Evolutionary conservation across 2,329 filamentous ascomycete genomes (phyloP), one percentile per base, ranked within the genome.

Genomic region (Beauveria australis): DNA sequence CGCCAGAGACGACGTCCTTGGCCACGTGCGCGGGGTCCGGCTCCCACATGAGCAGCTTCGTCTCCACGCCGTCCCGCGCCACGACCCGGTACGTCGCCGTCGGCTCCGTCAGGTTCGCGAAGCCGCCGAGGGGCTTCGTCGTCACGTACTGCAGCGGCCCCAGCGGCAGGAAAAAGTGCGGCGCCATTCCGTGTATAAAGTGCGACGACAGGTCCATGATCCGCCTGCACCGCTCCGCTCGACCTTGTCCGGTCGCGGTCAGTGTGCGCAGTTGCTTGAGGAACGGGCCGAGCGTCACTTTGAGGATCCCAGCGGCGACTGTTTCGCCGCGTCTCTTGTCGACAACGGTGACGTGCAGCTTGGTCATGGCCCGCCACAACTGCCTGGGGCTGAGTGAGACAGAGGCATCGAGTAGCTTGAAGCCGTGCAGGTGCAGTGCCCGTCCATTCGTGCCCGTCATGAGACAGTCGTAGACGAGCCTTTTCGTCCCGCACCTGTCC

Each of bases 351-450:
- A 86, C 83, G 63, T 85, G 87, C 0, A 88, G 75, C 0, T 83
- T 87, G 22, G 79, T 85, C 1, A 84, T 85, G 2, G 84, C 81
- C 53, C 75, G 75, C 85, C 84, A 88, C 62, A 88, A 83, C 63
- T 80, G 76, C 46, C 74, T 65, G 1, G 81, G 78, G 2, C 79
- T 78, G 40, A 87, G 74, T 2, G 84, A 81, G 0, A 84, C 81
- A 0, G 81, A 81, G 3, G 84, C 80, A 69, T 87, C 81, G 47
- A 88, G 78, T 2, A 83, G 75, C 70, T 88, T 88, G 71, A 81
- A 84, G 0, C 84, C 85, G 63, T 85, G 77, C 67, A 89, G 84
- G 61, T 81, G 80, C 51, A 85, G 77, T 53, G 72, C 74, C 49
- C 76, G 73, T 16, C 81, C 81, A 62, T 82, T 73, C 4, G 79